Conservation (phyloP, 2,329 filamentous ascomycete genomes). For the Alternaria sp. region DNA sequence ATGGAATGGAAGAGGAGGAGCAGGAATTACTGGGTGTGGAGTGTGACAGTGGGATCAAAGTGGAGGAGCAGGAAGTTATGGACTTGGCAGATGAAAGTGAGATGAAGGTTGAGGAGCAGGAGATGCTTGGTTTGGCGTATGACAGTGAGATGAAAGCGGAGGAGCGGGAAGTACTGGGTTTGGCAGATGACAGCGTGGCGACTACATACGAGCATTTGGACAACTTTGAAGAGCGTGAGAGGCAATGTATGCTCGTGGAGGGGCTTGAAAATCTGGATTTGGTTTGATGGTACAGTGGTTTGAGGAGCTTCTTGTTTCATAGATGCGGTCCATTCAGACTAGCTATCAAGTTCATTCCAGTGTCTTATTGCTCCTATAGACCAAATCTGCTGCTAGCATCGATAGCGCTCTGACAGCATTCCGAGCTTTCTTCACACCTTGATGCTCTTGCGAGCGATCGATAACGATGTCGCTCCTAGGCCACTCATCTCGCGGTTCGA, state of each 20-base stretch:
- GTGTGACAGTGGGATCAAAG: neutral
- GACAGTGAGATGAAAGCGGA: neutral
- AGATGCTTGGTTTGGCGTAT: neutral
- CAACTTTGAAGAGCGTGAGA: neutral
- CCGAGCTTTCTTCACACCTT: neutral
- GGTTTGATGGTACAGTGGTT: neutral
- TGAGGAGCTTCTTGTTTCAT: neutral
- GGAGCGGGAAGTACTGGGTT: neutral
- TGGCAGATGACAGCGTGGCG: neutral
- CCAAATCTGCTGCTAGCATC: rapidly evolving
- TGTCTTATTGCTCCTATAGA: neutral
- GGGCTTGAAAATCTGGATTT: neutral
- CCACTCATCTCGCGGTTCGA: no score
- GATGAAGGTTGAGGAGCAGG: neutral
- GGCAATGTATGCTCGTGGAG: neutral
- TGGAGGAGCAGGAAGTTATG: neutral
- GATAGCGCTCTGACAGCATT: neutral
- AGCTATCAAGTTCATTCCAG: neutral
- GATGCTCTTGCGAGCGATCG: no score
- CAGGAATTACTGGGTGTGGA: neutral
- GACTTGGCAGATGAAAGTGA: rapidly evolving
- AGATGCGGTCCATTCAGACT: neutral
- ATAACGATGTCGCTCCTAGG: no score
- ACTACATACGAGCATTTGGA: neutral
- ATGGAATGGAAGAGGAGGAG: neutral